Conservation (phyloP, 192 early-diverging fungal species). For the Geranomyces michiganensis region DNA sequence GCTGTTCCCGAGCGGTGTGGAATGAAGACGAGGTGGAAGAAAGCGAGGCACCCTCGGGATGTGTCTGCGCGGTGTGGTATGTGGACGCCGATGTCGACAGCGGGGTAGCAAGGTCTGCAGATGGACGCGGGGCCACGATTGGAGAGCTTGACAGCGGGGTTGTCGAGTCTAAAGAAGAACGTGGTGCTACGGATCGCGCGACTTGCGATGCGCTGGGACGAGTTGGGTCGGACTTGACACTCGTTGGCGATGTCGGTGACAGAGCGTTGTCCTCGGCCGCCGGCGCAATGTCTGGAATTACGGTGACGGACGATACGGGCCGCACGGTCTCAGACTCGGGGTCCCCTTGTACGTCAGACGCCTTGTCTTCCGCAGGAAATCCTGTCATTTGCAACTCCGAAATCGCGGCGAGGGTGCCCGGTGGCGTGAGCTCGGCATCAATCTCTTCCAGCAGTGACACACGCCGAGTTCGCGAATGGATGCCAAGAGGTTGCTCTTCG, state of each 20-base stretch:
- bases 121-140: background rate
- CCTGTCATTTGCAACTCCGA: background rate
- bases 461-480: background rate
- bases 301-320: background rate
- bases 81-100: background rate
- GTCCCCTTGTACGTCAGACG: background rate
- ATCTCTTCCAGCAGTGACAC: conserved; percentile 1
- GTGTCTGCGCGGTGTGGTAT: background rate
- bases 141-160: too few species aligned
- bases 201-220: background rate
- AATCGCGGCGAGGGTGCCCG: background rate
- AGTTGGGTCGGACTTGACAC: background rate
- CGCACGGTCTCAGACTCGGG: background rate
- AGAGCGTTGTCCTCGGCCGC: background rate
- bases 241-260: background rate
- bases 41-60: background rate
- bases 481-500: too few species aligned
- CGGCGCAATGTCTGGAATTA: background rate
- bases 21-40: background rate
- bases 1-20: too few species aligned
- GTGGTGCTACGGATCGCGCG: background rate
- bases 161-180: background rate
- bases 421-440: background rate
- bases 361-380: background rate
- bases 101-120: background rate